Evolutionary conservation across 2,329 filamentous ascomycete genomes (phyloP).

Genomic region (Colletotrichum kahawae): DNA sequence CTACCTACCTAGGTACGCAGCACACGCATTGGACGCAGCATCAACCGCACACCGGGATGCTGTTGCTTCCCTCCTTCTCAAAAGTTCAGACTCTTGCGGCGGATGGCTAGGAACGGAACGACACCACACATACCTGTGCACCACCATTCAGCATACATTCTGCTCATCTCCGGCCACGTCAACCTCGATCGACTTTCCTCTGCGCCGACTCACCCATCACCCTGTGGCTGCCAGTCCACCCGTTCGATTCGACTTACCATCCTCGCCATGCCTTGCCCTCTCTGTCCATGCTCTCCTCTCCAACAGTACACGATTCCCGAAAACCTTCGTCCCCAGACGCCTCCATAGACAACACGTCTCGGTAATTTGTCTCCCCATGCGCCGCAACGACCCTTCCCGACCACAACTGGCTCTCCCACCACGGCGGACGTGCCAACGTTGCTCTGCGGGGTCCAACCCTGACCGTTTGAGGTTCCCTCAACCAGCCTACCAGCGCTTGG

Average conservation of each 20-base stretch:
- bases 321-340: constrained; percentile 4
- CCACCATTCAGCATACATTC: neutral
- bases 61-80: neutral
- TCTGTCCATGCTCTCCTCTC: neutral
- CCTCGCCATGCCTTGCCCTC: neutral
- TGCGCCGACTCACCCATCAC: neutral
- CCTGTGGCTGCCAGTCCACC: neutral
- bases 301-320: neutral
- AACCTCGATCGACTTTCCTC: constrained; percentile 9
- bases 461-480: constrained; percentile 7
- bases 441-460: constrained; percentile 11
- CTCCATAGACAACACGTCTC: neutral
- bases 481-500: neutral
- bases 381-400: neutral
- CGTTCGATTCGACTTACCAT: neutral
- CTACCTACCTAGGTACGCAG: neutral
- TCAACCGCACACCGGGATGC: neutral
- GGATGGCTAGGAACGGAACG: neutral
- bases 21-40: neutral
- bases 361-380: neutral
- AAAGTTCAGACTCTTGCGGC: neutral
- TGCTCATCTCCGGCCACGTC: constrained; percentile 8
- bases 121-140: neutral
- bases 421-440: constrained; percentile 9
- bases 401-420: neutral